Evolutionary conservation across 768 basidiomycete species (phyloP).

Genomic region (Russula sp.): DNA sequence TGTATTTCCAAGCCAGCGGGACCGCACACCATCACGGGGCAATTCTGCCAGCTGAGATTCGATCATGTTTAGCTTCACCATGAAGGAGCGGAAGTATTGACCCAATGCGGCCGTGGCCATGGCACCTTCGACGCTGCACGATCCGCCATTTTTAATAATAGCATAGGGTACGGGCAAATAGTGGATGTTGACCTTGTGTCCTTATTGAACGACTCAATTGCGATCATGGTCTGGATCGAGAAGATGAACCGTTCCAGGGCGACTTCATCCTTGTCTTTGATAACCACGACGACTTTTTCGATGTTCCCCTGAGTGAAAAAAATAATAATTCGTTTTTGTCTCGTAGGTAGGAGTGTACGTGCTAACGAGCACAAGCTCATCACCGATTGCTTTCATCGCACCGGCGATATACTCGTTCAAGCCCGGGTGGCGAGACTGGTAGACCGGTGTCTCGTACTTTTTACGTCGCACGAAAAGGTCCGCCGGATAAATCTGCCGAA

Average conservation of each 20-base stretch:
- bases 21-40: conserved; percentile 43
- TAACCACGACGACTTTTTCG: conserved; percentile 74
- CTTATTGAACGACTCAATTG: conserved; percentile 63
- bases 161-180: neutral
- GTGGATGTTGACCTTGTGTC: conserved; percentile 51
- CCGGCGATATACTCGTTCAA: conserved; percentile 88
- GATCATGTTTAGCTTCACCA: conserved; percentile 74
- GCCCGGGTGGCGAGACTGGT: conserved; percentile 87
- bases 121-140: conserved; percentile 59
- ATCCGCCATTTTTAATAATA: neutral
- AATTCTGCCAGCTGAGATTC: conserved; percentile 64
- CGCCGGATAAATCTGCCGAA: conserved; percentile 84
- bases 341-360: neutral
- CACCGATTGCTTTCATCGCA: conserved; percentile 72
- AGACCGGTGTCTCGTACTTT: conserved; percentile 88
- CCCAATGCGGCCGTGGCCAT: conserved; percentile 58
- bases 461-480: conserved; percentile 82
- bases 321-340: neutral
- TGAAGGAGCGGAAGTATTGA: conserved; percentile 76
- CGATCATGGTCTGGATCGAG: conserved; percentile 75
- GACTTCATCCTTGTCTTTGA: conserved; percentile 74
- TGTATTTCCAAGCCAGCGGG: neutral
- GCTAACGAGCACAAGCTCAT: conserved; percentile 62
- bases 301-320: conserved; percentile 55
- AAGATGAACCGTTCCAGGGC: conserved; percentile 90